These are phyloP conservation scores for Aspergillus eucalypticola DNA, from an alignment of 2,329 filamentous ascomycete species.

Conservation along the genomic window DNA sequence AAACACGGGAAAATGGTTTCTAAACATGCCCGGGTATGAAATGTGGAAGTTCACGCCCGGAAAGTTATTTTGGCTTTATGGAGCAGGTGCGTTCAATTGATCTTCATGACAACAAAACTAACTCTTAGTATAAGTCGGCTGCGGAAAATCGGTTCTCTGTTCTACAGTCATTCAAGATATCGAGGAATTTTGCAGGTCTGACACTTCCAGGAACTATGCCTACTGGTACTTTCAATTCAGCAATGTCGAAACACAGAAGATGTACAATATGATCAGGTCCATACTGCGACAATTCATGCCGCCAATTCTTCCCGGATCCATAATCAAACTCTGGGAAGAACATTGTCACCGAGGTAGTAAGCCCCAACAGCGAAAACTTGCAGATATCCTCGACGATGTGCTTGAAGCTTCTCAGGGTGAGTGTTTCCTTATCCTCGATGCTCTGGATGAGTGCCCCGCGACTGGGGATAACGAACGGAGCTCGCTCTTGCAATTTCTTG, in stretches of 20 bases:
- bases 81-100: neutral
- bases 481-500: neutral
- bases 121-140: neutral
- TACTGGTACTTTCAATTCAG: constrained; percentile 13
- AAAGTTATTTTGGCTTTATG: neutral
- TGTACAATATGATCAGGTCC: constrained; percentile 3
- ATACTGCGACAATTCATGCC: constrained; percentile 2
- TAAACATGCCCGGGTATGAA: neutral
- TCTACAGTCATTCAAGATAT: constrained; percentile 3
- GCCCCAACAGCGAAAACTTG: neutral
- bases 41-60: neutral
- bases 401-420: neutral
- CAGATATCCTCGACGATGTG: neutral
- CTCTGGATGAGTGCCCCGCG: constrained; percentile 7
- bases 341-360: neutral
- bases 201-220: neutral
- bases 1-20: neutral
- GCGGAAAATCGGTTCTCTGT: neutral
- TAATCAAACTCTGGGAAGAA: neutral
- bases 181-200: neutral
- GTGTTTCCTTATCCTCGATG: constrained; percentile 6
- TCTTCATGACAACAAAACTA: neutral
- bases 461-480: neutral
- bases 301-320: neutral
- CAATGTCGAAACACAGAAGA: neutral